Evolutionary conservation across 495 filamentous ascomycete genomes (phyloP), one percentile per base, ranked within the genome.

Genomic region (Aspergillus taichungensis): DNA sequence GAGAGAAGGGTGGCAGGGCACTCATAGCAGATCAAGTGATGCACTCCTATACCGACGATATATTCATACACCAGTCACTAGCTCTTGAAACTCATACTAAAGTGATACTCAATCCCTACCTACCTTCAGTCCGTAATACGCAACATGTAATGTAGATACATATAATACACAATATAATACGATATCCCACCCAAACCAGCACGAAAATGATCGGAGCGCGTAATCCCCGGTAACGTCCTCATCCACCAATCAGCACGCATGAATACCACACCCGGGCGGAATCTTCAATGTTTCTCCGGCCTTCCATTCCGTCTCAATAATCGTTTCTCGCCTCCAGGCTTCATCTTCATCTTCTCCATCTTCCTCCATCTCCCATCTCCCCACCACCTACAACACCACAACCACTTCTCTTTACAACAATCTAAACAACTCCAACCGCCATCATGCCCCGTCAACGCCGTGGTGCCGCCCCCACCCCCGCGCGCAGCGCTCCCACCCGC

Each of bases 361-460:
- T 42, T 28, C 34, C 29, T 43, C 32, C 43, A 37, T 46, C 44
- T 45, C 45, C 13, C 33, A 46, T 50, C 30, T 41, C 32, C 43
- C 37, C 27, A 48, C 43, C 36, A 33, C 34, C 28, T 27, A 30
- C 18, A 43, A 13, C 24, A 18, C 9, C 36, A 34, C 36, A 18
- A 28, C 13, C 34, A 43, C 42, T 37, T 34, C n/a, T 30, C 14
- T 13, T 24, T 33, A 31, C 34, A 32, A 30, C 50, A 66, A 36
- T 42, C n/a, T 4, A 24, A 42, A 30, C 40, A 40, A 42, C 32
- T 47, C 33, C 55, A 42, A 59, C 50, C 49, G 46, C 45, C 64
- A 76, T 62, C 48, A 91, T 92, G 86, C 72, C 85, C 82, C 86
- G 86, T 71, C 82, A 85, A 76, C 75, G 77, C 59, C 76, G 83